A percentile compares a stretch with the other conserved stretches of the same genome.
Evolutionary conservation across 1,284 basidiomycete genomes (phyloP).

Genomic region (Marasmius oreades): DNA sequence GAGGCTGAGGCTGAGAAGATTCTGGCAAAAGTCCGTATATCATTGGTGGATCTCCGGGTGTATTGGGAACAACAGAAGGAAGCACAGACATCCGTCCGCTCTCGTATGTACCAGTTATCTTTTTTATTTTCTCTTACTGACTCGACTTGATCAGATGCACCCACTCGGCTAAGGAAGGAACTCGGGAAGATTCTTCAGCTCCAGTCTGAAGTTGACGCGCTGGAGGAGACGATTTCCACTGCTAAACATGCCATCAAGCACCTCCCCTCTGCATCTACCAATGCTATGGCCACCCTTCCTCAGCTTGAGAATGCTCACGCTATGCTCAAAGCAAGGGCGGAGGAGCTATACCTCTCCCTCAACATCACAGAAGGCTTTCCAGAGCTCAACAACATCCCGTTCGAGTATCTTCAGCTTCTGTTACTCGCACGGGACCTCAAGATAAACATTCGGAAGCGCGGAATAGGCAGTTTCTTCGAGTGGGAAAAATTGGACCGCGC

Average conservation of each 20-base stretch:
- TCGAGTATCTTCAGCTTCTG: not conserved
- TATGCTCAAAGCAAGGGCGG: conserved; percentile 10
- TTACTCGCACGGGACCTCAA: too few relatives aligned
- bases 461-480: too few relatives aligned
- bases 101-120: conserved; percentile 13
- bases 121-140: not conserved
- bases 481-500: too few relatives aligned
- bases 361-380: conserved; percentile 15
- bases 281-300: not conserved
- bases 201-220: conserved; percentile 14
- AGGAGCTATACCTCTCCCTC: conserved; percentile 17
- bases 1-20: too few relatives aligned
- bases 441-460: too few relatives aligned
- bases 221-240: not conserved
- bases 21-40: not conserved
- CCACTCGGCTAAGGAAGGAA: conserved; percentile 15
- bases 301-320: conserved; percentile 7
- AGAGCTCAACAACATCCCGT: conserved; percentile 7
- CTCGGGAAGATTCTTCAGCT: conserved; percentile 15
- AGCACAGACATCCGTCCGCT: conserved; percentile 14
- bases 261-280: conserved; percentile 4
- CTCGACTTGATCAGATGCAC: conserved; percentile 13
- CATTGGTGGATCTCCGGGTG: not conserved
- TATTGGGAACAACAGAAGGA: conserved; percentile 16
- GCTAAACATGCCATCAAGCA: conserved; percentile 6